A percentile compares a stretch with the other conserved stretches of the same genome.
phyloP scores from a whole-genome alignment of 305 asterid genomes.

The Andrographis paniculata region DNA sequence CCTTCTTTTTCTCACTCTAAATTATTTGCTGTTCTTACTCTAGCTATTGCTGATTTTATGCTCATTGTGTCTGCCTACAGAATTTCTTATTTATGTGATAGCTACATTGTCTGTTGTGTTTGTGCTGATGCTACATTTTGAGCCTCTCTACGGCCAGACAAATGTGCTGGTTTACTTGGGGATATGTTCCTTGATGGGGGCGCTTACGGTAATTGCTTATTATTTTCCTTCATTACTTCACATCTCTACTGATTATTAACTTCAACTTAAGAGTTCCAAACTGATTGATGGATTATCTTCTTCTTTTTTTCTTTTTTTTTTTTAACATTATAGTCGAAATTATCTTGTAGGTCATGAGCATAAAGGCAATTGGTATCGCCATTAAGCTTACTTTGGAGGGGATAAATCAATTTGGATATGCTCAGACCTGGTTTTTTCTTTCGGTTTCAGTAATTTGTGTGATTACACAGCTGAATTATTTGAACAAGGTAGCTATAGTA shows the following conservation, averaged over 20 bases:
- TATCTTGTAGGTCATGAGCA: conserved; percentile 55
- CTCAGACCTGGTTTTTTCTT: conserved; percentile 65
- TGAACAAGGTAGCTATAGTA: conserved; percentile 48
- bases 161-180: conserved; percentile 61
- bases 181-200: conserved; percentile 70
- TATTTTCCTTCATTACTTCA: neutral
- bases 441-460: conserved; percentile 54
- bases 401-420: conserved; percentile 50
- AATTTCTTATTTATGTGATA: conserved; percentile 47
- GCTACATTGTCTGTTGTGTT: conserved; percentile 45
- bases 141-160: conserved; percentile 63
- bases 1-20: neutral
- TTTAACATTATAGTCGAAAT: neutral
- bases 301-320: neutral
- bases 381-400: conserved; percentile 77
- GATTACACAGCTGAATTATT: conserved; percentile 61
- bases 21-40: neutral
- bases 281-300: too few relatives aligned
- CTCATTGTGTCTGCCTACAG: conserved; percentile 30
- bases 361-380: conserved; percentile 79
- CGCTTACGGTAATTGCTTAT: conserved; percentile 53
- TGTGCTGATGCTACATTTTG: conserved; percentile 49
- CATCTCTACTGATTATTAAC: neutral
- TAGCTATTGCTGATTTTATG: conserved; percentile 14
- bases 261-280: too few relatives aligned